phyloP scores from a whole-genome alignment of 495 filamentous ascomycete species.

The Neurospora sp. region DNA sequence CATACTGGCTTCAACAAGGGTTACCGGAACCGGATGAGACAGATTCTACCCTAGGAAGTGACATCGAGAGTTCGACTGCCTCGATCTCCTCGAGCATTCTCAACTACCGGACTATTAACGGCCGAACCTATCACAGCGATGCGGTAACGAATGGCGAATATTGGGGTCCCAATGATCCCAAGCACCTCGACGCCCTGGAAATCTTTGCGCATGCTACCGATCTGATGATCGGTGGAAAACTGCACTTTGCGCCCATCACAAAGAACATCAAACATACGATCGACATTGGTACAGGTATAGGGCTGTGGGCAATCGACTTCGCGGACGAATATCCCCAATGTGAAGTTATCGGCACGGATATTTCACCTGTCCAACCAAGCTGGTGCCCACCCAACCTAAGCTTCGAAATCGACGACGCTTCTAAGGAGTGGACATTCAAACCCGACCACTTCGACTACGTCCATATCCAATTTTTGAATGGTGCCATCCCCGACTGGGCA shows the following conservation, averaged over 20 bases:
- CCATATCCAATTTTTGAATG: constrained; percentile 40
- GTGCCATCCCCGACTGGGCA: constrained; percentile 40
- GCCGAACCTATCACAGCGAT: constrained; percentile 26
- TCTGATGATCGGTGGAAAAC: background rate
- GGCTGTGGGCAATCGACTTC: constrained; percentile 19
- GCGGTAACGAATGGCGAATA: background rate
- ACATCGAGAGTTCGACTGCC: constrained; percentile 21
- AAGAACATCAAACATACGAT: background rate
- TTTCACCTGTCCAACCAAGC: constrained; percentile 43
- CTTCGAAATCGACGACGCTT: constrained; percentile 46
- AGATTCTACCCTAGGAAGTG: background rate
- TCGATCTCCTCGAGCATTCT: constrained; percentile 35
- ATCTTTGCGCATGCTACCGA: background rate
- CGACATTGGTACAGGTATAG: constrained; percentile 17
- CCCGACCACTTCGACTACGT: constrained; percentile 42
- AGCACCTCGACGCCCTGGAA: background rate
- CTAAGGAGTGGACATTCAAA: constrained; percentile 42
- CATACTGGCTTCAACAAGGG: background rate
- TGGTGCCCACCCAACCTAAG: constrained; percentile 45
- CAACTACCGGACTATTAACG: constrained; percentile 29
- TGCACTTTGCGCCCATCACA: background rate
- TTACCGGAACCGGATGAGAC: background rate
- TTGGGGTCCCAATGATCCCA: background rate
- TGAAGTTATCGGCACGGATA: constrained; percentile 37
- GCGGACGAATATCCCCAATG: constrained; percentile 12